Base-by-base conservation (phyloP, 1,284 basidiomycete genomes). In the Mycosarcoma mackinlayi region DNA sequence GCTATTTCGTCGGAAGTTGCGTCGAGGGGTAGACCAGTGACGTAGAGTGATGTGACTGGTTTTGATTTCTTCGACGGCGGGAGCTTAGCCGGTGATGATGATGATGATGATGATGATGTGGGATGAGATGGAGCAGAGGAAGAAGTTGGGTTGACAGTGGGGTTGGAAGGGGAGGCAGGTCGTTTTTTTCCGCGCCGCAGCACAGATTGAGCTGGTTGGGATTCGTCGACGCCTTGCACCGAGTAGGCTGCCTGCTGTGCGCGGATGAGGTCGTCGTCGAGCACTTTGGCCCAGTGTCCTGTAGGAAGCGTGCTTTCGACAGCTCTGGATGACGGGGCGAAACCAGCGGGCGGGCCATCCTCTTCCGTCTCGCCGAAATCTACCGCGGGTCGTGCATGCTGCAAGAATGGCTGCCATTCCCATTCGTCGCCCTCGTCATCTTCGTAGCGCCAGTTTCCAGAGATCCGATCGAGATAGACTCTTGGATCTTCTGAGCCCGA, bases 381-480 rank as follows among this genome's bases (percentile, higher is more conserved):
- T 8, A 58, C 38, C 7, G 42, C 38, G 6, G 45, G 40, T 6
- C 59, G 53, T 16, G 46, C n/a, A 39, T 51, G 57, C 18, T 58
- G 45, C 14, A 52, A 14, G n/a, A 58, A 53, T 18, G 67, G 21
- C 40, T 93, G 90, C 86, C 92, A 98, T 84, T 98, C 94, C 80
- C 92, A 88, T 83, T 96, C 94, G 25, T 87, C 85, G 13, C 91
- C 93, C 66, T 83, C 72, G 2, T 93, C 90, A 23, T 74, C 89
- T 82, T 98, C 95, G 79, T 91, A 90, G 51, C 90, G 88, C 92
- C 92, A 98, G 71, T 91, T 90, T 37, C 87, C 87, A 4, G 89
- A 86, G 39, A 87, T 86, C 74, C 88, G 90, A 66, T 92, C 91
- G 77, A 90, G 91, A 83, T 93, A 90, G 33, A 84, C 73, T 14